A percentile compares a stretch with the other conserved stretches of the same genome.
Conservation (phyloP, 2,329 filamentous ascomycete species). For the Paraphaeosphaeria minitans region DNA sequence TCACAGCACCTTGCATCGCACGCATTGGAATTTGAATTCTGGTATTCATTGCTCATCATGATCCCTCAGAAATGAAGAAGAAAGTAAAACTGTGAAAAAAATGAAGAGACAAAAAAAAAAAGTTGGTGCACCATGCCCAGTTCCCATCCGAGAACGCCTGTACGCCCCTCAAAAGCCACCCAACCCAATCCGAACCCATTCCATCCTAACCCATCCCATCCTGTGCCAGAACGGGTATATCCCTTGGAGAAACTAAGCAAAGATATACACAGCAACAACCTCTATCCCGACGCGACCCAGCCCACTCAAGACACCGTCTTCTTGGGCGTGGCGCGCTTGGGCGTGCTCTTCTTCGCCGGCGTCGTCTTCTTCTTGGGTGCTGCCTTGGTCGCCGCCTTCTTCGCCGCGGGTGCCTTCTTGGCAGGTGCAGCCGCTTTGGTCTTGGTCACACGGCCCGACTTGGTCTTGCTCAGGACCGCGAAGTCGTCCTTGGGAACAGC, state of each 20-base stretch:
- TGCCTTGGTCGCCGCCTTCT: constrained; percentile 50
- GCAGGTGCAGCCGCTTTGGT: constrained; percentile 53
- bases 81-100: too few relatives aligned
- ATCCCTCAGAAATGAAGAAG: too few relatives aligned
- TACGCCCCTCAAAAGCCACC: constrained; percentile 1
- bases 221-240: constrained; percentile 4
- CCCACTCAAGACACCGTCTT: constrained; percentile 39
- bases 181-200: too few relatives aligned
- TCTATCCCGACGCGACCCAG: too few relatives aligned
- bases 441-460: constrained; percentile 85
- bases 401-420: constrained; percentile 42
- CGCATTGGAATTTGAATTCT: neutral
- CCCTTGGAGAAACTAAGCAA: constrained; percentile 19
- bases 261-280: too few relatives aligned
- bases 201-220: neutral
- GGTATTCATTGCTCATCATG: constrained; percentile 16
- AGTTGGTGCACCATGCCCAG: too few relatives aligned
- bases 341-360: constrained; percentile 50
- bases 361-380: constrained; percentile 47
- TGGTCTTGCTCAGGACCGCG: constrained; percentile 77
- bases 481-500: constrained; percentile 70
- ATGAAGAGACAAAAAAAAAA: too few relatives aligned
- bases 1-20: neutral
- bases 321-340: constrained; percentile 54
- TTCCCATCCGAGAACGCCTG: neutral